Conservation (phyloP, 176 grass and related monocot species). For the Aegilops sharonensis region DNA sequence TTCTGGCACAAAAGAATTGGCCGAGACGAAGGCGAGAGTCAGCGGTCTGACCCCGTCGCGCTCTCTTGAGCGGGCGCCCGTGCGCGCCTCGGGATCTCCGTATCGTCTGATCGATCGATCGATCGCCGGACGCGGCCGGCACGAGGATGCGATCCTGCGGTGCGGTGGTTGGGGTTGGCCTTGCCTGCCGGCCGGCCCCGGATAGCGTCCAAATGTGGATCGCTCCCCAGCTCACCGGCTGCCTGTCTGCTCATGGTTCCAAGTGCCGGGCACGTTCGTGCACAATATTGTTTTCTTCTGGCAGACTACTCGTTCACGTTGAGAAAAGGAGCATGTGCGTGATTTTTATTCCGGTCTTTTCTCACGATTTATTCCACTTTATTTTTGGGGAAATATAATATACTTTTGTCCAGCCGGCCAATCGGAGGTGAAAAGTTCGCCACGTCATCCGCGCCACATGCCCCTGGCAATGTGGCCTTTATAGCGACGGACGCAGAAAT, state of each 20-base stretch:
- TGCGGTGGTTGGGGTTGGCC: slow-evolving; percentile 8
- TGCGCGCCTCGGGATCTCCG: not conserved
- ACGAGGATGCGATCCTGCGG: not conserved
- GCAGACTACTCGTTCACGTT: not conserved
- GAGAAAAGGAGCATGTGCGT: not conserved
- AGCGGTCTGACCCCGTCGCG: slow-evolving; percentile 30
- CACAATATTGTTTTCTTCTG: not conserved
- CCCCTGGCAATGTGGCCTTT: too few relatives aligned
- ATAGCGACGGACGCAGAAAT: too few relatives aligned
- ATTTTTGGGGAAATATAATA: too few relatives aligned
- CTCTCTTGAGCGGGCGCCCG: not conserved
- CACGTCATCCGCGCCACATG: too few relatives aligned
- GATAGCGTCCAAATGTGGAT: not conserved
- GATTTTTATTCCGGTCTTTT: not conserved
- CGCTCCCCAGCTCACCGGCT: not conserved
- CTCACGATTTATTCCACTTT: too few relatives aligned
- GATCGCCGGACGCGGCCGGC: slow-evolving; percentile 36
- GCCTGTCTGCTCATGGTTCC: not conserved
- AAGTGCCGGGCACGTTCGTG: slow-evolving; percentile 32
- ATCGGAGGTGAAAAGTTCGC: too few relatives aligned
- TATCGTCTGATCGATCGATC: not conserved
- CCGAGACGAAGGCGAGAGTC: slow-evolving; percentile 30
- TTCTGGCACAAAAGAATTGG: not conserved
- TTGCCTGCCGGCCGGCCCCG: not conserved
- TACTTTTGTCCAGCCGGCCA: too few relatives aligned